Evolutionary conservation across 2,329 filamentous ascomycete genomes (phyloP).

Genomic region (Fusarium neocosmosporiellum): DNA sequence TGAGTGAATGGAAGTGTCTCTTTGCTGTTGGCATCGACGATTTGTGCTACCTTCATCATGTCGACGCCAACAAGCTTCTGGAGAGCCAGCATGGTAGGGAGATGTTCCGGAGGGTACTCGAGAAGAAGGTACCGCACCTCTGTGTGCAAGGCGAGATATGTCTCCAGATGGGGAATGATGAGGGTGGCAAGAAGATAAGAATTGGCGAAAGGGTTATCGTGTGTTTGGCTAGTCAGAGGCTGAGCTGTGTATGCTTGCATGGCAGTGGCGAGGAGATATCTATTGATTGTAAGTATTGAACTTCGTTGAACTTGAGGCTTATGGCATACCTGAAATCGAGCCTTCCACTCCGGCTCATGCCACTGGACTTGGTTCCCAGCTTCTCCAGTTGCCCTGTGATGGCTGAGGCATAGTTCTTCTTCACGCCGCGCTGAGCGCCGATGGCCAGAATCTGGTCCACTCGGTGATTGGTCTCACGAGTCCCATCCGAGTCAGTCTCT

Average conservation of each 20-base stretch:
- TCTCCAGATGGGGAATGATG: constrained; percentile 70
- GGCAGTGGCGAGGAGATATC: constrained; percentile 69
- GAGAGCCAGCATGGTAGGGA: constrained; percentile 67
- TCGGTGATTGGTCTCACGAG: constrained; percentile 50
- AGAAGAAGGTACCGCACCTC: constrained; percentile 67
- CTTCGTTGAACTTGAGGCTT: not conserved
- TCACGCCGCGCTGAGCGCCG: constrained; percentile 66
- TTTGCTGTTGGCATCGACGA: constrained; percentile 59
- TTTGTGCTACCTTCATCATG: constrained; percentile 68
- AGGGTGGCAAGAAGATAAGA: constrained; percentile 66
- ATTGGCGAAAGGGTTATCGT: constrained; percentile 66
- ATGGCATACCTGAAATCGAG: constrained; percentile 67
- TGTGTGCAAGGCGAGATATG: constrained; percentile 65
- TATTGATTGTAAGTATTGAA: constrained; percentile 42
- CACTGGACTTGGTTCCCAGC: constrained; percentile 62
- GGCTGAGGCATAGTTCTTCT: constrained; percentile 59
- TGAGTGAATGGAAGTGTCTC: constrained; percentile 53
- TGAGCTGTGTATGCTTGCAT: constrained; percentile 69
- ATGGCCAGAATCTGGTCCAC: constrained; percentile 71
- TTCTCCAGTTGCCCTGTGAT: constrained; percentile 66
- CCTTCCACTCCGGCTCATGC: constrained; percentile 63
- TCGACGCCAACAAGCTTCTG: constrained; percentile 67
- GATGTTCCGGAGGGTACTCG: constrained; percentile 67
- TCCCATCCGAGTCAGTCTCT: constrained; percentile 47
- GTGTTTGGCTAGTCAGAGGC: constrained; percentile 60